Base-by-base conservation (phyloP, 192 early-diverging fungal species). In the Backusella sp. region DNA sequence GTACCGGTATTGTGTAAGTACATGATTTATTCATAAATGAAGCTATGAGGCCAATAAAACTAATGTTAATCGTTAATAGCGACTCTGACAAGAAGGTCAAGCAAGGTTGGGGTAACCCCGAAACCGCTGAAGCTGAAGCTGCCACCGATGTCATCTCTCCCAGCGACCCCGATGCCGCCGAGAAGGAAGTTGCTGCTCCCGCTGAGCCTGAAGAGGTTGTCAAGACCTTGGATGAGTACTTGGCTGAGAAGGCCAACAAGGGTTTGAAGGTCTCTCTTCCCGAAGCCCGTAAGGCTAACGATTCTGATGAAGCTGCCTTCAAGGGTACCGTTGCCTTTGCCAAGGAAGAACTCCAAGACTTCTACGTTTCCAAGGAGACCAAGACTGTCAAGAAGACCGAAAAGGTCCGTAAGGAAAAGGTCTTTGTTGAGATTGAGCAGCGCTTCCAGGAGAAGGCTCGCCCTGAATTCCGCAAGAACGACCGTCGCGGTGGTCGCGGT, bases 31-130 rank as follows among this genome's bases (percentile, higher is more conserved):
- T 32, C 1, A 75, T 44, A 39, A 32, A 21, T 4, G 5, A 9
- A n/a, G 37, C 15, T 26, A 70, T 21, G 1, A 44, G 42, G 32
- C 36, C 44, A 52, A 1, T 19, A 26, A 72, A 65, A 6, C 15
- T 62, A 15, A 30, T 74, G 1, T 23, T 12, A 26, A 44, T 30
- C 1, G 7, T 32, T 68, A 21, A 75, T 68, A 85, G 84, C 66
- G 95, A 96, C 81, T 91, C 90, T 62, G 92, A 93, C 44, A 98
- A 98, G 91, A 98, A 98, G 89, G 92, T 94, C 79, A 91, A 88
- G 81, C 91, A 92, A 80, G 91, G 90, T 44, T 95, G 94, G 94
- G 93, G 95, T 37, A 82, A 93, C 68, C 74, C 91, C 28, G 80
- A 86, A 37, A 82, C 84, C 66, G 84, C 90, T 75, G 87, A 92